phyloP scores from a whole-genome alignment of 2,329 filamentous ascomycete genomes.

The Coniochaeta prunicola region DNA sequence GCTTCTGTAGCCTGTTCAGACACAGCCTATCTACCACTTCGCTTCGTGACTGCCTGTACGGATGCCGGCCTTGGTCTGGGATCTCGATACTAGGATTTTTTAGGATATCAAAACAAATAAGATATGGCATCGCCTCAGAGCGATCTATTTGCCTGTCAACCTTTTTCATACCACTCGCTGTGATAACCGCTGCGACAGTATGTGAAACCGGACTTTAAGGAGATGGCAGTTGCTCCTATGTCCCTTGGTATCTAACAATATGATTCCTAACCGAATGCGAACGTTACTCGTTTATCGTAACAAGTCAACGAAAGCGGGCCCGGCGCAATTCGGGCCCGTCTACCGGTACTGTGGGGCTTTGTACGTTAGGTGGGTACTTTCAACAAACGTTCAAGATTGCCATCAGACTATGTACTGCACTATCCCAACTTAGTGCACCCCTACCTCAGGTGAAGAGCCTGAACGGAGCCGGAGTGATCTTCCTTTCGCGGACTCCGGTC shows the following conservation, averaged over 20 bases:
- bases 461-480: neutral
- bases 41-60: neutral
- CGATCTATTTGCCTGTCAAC: slow-evolving; percentile 3
- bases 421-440: too few species aligned
- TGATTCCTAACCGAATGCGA: neutral
- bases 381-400: too few species aligned
- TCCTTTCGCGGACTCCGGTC: neutral
- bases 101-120: neutral
- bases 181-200: neutral
- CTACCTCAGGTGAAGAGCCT: too few species aligned
- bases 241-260: too few species aligned
- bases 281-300: neutral
- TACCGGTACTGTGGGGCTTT: too few species aligned
- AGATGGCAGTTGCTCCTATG: too few species aligned
- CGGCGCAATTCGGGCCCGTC: neutral
- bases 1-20: neutral
- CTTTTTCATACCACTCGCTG: neutral
- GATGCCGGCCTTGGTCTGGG: neutral
- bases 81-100: neutral
- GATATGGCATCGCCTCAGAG: slow-evolving; percentile 2
- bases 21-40: neutral
- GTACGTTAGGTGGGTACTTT: too few species aligned
- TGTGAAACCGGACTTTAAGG: neutral
- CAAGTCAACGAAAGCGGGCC: neutral
- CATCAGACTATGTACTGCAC: too few species aligned